Conservation (phyloP, 805 yeast species). For the Saccharomycopsis oosterbeekiorum region DNA sequence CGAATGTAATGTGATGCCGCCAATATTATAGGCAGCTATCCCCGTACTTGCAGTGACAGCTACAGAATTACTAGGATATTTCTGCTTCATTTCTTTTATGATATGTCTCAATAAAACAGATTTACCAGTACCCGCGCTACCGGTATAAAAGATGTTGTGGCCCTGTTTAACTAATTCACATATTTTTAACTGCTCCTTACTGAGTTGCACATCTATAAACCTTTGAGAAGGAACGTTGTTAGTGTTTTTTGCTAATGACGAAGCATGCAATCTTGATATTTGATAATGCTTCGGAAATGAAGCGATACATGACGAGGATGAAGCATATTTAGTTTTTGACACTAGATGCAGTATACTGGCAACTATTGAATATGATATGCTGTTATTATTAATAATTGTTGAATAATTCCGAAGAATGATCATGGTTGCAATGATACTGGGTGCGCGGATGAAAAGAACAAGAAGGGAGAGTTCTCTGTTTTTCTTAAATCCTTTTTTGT, state of each 20-base stretch:
- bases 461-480: background rate
- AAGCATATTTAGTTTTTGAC: background rate
- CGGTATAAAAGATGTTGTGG: slow-evolving; percentile 77
- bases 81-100: slow-evolving; percentile 40
- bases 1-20: slow-evolving; percentile 69
- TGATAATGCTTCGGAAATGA: background rate
- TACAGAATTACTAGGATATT: slow-evolving; percentile 40
- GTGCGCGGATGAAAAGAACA: too few species aligned
- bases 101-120: slow-evolving; percentile 69
- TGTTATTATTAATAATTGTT: too few species aligned
- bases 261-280: background rate
- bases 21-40: slow-evolving; percentile 71
- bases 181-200: slow-evolving; percentile 58
- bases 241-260: background rate
- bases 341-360: background rate
- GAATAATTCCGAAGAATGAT: background rate
- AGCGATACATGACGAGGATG: too few species aligned
- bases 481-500: background rate
- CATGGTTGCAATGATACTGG: background rate
- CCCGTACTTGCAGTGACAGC: slow-evolving; percentile 84
- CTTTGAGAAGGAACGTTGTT: background rate
- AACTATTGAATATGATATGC: too few species aligned
- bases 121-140: slow-evolving; percentile 98
- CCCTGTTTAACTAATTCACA: slow-evolving; percentile 57
- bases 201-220: slow-evolving; percentile 22